Base-by-base conservation (phyloP, 106 monocot species). In the Phalaenopsis aphrodite region DNA sequence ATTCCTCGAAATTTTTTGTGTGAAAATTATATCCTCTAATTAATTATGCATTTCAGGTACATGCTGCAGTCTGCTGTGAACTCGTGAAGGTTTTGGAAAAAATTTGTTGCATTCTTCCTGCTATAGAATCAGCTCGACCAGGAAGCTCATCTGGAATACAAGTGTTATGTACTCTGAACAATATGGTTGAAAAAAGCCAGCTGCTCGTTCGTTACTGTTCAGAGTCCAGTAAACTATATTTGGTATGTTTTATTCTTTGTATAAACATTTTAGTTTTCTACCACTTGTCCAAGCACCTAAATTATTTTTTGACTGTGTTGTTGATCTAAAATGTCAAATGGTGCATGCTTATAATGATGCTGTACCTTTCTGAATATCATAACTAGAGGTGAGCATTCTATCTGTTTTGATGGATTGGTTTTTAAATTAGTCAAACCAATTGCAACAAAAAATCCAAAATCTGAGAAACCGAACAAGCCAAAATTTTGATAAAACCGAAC, bases 181-280 rank as follows among this genome's bases (percentile, higher is more conserved):
- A 85, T 81, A 78, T 82, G 49, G 69, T 94, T 45, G 90, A 90
- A 65, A 97, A 94, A 84, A 85, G 85, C 74, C 90, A 81, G 43
- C 82, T 86, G 75, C 85, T 97, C 57, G 85, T 92, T 77, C 88
- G 86, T 76, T 83, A 92, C 38, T 94, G 90, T 84, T 38, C 81
- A 41, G 94, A 94, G 75, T 88, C 87, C 72, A 94, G 96, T 90
- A 94, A 88, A 78, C 85, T 97, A 15, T 97, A 97, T 83, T 83
- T 92, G 96, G 96, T 97, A 94, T 15, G 56, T 64, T 65, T 11
- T 48, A 5, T 69, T 55, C 11, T 46, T 46, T 69, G 24, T 9
- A 2, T 36, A 43, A 43, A 43, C 42, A 43, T 43, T 3, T 42
- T 23, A 19, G 42, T 74, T 69, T 69, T 14, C 9, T 69, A n/a